Evolutionary conservation across 2,329 filamentous ascomycete species (phyloP).

Genomic region (Fusarium pseudoanthophilum): DNA sequence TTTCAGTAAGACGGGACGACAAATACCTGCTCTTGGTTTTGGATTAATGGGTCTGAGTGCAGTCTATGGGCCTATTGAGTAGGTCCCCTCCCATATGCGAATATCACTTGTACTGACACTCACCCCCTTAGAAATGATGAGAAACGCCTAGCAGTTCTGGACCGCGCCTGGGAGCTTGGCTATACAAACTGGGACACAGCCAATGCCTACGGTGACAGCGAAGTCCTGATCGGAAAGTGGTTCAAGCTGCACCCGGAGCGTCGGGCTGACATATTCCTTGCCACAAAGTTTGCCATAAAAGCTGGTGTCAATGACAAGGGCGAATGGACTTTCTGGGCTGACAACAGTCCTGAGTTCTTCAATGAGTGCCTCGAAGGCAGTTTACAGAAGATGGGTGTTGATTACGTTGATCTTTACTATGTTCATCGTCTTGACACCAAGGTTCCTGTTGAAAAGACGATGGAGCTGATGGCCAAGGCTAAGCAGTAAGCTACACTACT

Average conservation of each 20-base stretch:
- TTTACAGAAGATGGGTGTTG: neutral
- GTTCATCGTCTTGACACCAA: neutral
- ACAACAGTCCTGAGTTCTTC: neutral
- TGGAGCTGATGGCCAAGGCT: neutral
- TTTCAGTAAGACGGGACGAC: neutral
- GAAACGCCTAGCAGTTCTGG: neutral
- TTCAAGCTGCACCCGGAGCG: neutral
- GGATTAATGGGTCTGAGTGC: neutral
- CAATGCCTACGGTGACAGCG: neutral
- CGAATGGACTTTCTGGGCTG: accelerated
- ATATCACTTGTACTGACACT: accelerated
- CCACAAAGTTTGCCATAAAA: neutral
- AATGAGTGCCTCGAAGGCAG: neutral
- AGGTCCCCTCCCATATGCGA: accelerated
- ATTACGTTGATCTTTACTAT: neutral
- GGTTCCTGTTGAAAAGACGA: neutral
- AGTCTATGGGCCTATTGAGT: neutral
- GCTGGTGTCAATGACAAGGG: neutral
- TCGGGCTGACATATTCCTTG: neutral
- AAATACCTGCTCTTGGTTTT: neutral
- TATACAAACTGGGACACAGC: neutral
- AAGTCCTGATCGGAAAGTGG: neutral
- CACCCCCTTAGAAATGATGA: neutral
- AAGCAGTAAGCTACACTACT: neutral
- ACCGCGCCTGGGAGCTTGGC: neutral